phyloP scores from a whole-genome alignment of 805 yeast species.

The Teunomyces aglyptinius region DNA sequence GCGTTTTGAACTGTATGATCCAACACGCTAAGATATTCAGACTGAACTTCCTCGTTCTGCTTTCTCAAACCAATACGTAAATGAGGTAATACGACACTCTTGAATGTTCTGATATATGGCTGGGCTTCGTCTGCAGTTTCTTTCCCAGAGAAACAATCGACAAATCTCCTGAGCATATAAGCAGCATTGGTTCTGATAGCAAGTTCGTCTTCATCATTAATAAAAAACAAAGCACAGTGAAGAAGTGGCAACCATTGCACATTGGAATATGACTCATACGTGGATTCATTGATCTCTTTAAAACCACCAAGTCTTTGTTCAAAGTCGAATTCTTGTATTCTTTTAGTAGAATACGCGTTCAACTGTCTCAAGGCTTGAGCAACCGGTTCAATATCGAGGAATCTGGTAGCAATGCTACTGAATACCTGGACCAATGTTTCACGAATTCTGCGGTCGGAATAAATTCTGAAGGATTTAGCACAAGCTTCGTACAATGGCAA shows the following conservation, averaged over 20 bases:
- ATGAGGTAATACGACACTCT: constrained; percentile 58
- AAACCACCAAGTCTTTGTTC: constrained; percentile 71
- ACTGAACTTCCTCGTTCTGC: constrained; percentile 56
- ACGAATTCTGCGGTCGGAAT: constrained; percentile 62
- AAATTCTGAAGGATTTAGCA: constrained; percentile 57
- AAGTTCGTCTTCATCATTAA: constrained; percentile 75
- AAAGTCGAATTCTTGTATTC: constrained; percentile 76
- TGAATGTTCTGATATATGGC: constrained; percentile 42
- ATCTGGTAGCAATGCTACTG: constrained; percentile 53
- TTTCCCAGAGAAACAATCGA: constrained; percentile 50
- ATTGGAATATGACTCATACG: constrained; percentile 43
- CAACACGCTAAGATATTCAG: constrained; percentile 68
- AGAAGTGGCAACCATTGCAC: constrained; percentile 80
- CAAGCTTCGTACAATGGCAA: constrained; percentile 47
- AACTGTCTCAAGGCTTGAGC: constrained; percentile 58
- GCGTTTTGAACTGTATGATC: constrained; percentile 57
- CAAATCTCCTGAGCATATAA: constrained; percentile 57
- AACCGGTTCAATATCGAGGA: constrained; percentile 38
- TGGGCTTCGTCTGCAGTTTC: constrained; percentile 21
- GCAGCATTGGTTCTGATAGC: constrained; percentile 79
- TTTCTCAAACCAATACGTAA: constrained; percentile 66
- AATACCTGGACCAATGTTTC: constrained; percentile 59
- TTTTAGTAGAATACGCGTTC: constrained; percentile 62
- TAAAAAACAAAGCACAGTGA: constrained; percentile 63
- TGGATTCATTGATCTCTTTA: constrained; percentile 56